These are phyloP conservation scores for Lyophyllum atratum DNA, from an alignment of 768 basidiomycete species.

Conservation along the genomic window DNA sequence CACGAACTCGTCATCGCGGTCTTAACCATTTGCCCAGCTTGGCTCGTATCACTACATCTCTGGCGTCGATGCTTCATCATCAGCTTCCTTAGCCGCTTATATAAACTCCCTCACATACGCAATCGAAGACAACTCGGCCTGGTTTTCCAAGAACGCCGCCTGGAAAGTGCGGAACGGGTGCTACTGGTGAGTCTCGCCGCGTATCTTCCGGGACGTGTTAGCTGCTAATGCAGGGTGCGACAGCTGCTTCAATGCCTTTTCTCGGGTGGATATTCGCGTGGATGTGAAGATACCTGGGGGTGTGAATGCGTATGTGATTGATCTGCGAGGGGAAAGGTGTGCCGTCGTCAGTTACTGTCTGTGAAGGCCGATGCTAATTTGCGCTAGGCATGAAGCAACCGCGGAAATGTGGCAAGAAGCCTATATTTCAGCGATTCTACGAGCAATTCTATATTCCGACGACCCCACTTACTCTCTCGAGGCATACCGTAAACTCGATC, in stretches of 20 bases:
- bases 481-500: slow-evolving; percentile 94
- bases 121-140: slow-evolving; percentile 87
- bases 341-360: slow-evolving; percentile 24
- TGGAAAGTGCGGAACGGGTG: slow-evolving; percentile 95
- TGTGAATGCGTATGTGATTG: slow-evolving; percentile 91
- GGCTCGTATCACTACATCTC: slow-evolving; percentile 98
- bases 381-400: slow-evolving; percentile 80
- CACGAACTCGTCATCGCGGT: background rate
- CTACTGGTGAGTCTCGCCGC: slow-evolving; percentile 67
- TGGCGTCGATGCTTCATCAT: slow-evolving; percentile 98
- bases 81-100: slow-evolving; percentile 96
- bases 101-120: slow-evolving; percentile 98
- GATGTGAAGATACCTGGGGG: slow-evolving; percentile 99
- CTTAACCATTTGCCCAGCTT: slow-evolving; percentile 47
- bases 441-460: slow-evolving; percentile 94
- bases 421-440: slow-evolving; percentile 88
- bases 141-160: slow-evolving; percentile 82
- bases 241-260: slow-evolving; percentile 98
- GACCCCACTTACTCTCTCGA: slow-evolving; percentile 91
- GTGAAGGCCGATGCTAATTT: background rate
- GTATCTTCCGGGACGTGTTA: background rate
- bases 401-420: slow-evolving; percentile 97
- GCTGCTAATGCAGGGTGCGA: background rate
- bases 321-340: slow-evolving; percentile 91
- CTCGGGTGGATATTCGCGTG: slow-evolving; percentile 92